Base-by-base conservation (phyloP, 768 basidiomycete species). In the Mycena rosella region DNA sequence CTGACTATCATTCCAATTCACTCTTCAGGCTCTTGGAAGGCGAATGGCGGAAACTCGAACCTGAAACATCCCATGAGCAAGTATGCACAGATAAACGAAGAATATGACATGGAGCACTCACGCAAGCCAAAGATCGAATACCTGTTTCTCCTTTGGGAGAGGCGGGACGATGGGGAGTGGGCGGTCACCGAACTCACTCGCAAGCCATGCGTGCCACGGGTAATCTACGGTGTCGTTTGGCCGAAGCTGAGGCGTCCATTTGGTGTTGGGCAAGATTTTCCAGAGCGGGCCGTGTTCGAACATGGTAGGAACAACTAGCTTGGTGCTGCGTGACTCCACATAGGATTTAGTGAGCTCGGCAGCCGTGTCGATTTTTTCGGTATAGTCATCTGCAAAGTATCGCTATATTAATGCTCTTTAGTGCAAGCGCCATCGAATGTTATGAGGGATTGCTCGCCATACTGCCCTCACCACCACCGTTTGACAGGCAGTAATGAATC, bases 221-320 rank as follows among this genome's bases (percentile, higher is more conserved):
- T 74, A 74, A 53, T 74, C 71, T 13, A 60, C 74, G 6, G 69
- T 67, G 42, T 57, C 73, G n/a, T 74, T 73, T 13, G 59, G 30
- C 26, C 70, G 67, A 7, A 74, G 55, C 56, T 47, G 44, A 5
- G 74, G 74, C 22, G 36, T 60, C 47, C 59, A 62, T 29, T 44
- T 45, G 57, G 22, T 57, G n/a, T 62, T 58, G 17, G 47, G 36
- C 57, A 49, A n/a, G 22, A 68, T 53, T 48, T 67, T 65, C 74
- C 74, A 74, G 18, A 74, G 68, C 29, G 74, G 72, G 6, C 74
- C 74, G 51, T 73, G 74, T 48, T 74, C 74, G 54, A 47, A 47
- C 60, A 73, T 63, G 55, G 62, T 56, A 17, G 70, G 67, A 18
- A 69, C 63, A 30, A 65, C 68, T 15, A 74, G 51, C 24, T 40